Percentiles rank a stretch among this genome's conserved stretches.
These are phyloP conservation scores for Agastache rugosa DNA, from an alignment of 257 asterid species.

Conservation along the genomic window DNA sequence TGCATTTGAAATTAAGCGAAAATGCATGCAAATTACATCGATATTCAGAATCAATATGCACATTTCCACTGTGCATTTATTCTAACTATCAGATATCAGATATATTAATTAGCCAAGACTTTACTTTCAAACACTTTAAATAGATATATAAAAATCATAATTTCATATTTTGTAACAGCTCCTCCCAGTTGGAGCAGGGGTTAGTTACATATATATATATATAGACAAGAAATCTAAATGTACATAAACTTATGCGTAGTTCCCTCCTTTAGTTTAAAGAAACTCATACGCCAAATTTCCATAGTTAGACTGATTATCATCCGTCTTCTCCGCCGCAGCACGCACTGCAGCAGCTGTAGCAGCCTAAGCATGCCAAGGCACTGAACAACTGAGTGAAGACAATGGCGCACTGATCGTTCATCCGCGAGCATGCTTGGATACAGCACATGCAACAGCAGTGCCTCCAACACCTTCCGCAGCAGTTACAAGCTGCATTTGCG, in stretches of 20 bases:
- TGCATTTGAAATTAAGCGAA: too few species aligned
- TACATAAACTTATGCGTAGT: neutral
- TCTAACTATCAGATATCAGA: too few species aligned
- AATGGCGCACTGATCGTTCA: slow-evolving; percentile 76
- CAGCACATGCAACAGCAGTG: slow-evolving; percentile 91
- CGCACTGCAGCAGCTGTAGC: slow-evolving; percentile 60
- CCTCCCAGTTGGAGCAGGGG: neutral
- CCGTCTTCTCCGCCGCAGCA: slow-evolving; percentile 62
- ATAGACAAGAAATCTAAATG: neutral
- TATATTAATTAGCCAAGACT: too few species aligned
- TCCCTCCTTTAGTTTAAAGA: neutral
- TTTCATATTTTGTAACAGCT: neutral
- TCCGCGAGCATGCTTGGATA: slow-evolving; percentile 57
- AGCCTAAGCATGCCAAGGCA: slow-evolving; percentile 77
- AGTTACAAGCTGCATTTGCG: slow-evolving; percentile 64
- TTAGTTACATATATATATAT: neutral
- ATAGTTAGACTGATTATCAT: slow-evolving; percentile 15
- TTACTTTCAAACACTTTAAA: too few species aligned
- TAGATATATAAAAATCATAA: neutral
- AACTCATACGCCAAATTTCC: neutral
- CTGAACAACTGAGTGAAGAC: slow-evolving; percentile 68
- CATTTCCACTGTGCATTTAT: too few species aligned
- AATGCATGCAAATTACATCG: too few species aligned
- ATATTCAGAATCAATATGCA: too few species aligned
- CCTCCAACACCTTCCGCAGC: slow-evolving; percentile 67